Conservation (phyloP, 495 filamentous ascomycete species). For the Rostrohypoxylon terebratum region DNA sequence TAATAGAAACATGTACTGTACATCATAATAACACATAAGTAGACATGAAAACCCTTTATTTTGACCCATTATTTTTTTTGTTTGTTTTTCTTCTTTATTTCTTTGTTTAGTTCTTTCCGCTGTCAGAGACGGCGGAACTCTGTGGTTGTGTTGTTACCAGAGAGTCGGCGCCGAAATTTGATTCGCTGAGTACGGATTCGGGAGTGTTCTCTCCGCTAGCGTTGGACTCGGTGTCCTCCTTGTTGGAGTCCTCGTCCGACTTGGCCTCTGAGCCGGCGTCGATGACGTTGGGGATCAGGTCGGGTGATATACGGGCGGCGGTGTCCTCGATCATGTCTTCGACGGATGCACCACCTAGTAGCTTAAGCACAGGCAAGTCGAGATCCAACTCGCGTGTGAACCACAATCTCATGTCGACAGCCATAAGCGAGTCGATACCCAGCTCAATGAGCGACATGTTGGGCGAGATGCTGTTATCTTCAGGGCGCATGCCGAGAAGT, state of each 20-base stretch:
- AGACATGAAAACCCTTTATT: background rate
- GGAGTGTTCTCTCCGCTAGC: slow-evolving; percentile 8
- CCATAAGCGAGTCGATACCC: slow-evolving; percentile 60
- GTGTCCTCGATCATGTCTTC: slow-evolving; percentile 17
- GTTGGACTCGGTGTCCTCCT: slow-evolving; percentile 7
- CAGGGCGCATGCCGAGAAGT: slow-evolving; percentile 12
- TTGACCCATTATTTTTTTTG: background rate
- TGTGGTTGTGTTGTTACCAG: slow-evolving; percentile 15
- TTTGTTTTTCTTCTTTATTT: background rate
- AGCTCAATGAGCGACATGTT: slow-evolving; percentile 39
- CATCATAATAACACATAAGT: background rate
- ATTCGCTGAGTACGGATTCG: slow-evolving; percentile 9
- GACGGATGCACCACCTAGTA: slow-evolving; percentile 55
- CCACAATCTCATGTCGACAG: slow-evolving; percentile 58
- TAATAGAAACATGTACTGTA: slow-evolving; percentile 4
- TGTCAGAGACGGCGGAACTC: slow-evolving; percentile 7
- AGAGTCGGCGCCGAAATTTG: slow-evolving; percentile 6
- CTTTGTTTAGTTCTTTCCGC: background rate
- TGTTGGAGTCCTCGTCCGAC: background rate
- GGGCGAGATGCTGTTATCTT: slow-evolving; percentile 13
- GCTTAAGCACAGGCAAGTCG: slow-evolving; percentile 63
- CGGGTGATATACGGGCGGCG: slow-evolving; percentile 10
- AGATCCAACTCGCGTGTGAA: slow-evolving; percentile 50
- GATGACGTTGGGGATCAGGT: slow-evolving; percentile 12
- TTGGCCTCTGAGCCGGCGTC: background rate